Percentiles rank a stretch among this genome's conserved stretches.
These are phyloP conservation scores for Scheffersomyces stipitis DNA, from an alignment of 805 yeast species.

Conservation along the genomic window DNA sequence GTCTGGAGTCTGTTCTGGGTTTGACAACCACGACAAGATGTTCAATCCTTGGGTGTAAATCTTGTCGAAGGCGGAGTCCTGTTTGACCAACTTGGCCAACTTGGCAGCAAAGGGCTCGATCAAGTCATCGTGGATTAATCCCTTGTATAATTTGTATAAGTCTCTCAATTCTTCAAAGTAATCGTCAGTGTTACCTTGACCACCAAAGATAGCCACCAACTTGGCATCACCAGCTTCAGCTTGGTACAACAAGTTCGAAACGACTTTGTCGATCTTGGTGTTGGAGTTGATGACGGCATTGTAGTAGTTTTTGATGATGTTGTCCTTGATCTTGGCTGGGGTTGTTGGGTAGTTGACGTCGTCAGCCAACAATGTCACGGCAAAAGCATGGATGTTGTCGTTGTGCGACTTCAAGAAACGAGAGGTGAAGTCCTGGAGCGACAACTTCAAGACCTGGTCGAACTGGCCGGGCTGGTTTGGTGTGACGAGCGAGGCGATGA, in stretches of 20 bases:
- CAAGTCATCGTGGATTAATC: slow-evolving; percentile 64
- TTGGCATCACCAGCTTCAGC: slow-evolving; percentile 57
- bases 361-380: slow-evolving; percentile 60
- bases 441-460: slow-evolving; percentile 66
- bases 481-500: slow-evolving; percentile 50
- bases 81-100: slow-evolving; percentile 65
- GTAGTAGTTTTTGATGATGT: slow-evolving; percentile 76
- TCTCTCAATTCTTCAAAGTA: slow-evolving; percentile 95
- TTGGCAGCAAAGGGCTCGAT: slow-evolving; percentile 67
- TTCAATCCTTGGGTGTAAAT: slow-evolving; percentile 93
- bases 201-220: slow-evolving; percentile 89
- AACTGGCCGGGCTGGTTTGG: slow-evolving; percentile 50
- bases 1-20: slow-evolving; percentile 86
- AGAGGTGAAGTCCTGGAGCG: slow-evolving; percentile 81
- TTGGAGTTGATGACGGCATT: slow-evolving; percentile 32
- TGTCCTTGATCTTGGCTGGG: slow-evolving; percentile 61
- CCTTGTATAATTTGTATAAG: slow-evolving; percentile 72
- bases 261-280: slow-evolving; percentile 20
- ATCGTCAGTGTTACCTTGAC: slow-evolving; percentile 98
- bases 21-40: slow-evolving; percentile 80
- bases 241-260: slow-evolving; percentile 59
- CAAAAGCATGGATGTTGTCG: slow-evolving; percentile 85
- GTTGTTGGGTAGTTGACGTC: slow-evolving; percentile 64
- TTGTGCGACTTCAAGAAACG: slow-evolving; percentile 61
- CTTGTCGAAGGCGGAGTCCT: slow-evolving; percentile 57